A percentile compares a stretch with the other conserved stretches of the same genome.
phyloP scores from a whole-genome alignment of 169 alveolate genomes.

The Perkinsus olseni region DNA sequence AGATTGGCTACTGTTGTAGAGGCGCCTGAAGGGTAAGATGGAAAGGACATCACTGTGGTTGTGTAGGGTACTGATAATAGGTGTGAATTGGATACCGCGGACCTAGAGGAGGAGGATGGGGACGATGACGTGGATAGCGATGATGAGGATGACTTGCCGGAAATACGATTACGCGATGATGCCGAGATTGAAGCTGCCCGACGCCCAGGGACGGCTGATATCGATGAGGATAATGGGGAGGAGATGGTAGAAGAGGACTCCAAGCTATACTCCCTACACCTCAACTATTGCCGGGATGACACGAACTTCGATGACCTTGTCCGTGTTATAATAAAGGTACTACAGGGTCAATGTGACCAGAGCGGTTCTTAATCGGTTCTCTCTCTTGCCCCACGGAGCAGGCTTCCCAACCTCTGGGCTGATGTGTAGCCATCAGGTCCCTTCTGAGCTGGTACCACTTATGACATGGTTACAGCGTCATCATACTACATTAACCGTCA shows the following conservation, averaged over 20 bases:
- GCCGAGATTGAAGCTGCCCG: too few relatives aligned
- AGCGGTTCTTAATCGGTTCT: too few relatives aligned
- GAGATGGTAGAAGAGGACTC: not conserved
- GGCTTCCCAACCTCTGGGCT: too few relatives aligned
- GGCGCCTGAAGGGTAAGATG: not conserved
- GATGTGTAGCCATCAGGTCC: not conserved
- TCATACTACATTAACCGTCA: not conserved
- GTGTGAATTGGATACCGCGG: not conserved
- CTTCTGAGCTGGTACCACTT: not conserved
- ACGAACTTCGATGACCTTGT: not conserved
- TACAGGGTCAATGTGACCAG: not conserved
- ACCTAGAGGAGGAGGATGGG: not conserved
- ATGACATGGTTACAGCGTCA: not conserved
- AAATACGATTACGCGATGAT: not conserved
- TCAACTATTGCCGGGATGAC: not conserved
- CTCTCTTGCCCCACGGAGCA: too few relatives aligned
- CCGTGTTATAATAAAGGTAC: not conserved
- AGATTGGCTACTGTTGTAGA: not conserved
- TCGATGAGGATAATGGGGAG: not conserved
- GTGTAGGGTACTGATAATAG: not conserved
- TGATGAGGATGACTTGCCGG: not conserved
- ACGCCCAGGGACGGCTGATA: too few relatives aligned
- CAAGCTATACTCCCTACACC: not conserved
- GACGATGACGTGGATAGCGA: not conserved
- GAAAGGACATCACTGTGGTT: too few relatives aligned